Base-by-base conservation (phyloP, 495 filamentous ascomycete species). In the Cercophora scortea region DNA sequence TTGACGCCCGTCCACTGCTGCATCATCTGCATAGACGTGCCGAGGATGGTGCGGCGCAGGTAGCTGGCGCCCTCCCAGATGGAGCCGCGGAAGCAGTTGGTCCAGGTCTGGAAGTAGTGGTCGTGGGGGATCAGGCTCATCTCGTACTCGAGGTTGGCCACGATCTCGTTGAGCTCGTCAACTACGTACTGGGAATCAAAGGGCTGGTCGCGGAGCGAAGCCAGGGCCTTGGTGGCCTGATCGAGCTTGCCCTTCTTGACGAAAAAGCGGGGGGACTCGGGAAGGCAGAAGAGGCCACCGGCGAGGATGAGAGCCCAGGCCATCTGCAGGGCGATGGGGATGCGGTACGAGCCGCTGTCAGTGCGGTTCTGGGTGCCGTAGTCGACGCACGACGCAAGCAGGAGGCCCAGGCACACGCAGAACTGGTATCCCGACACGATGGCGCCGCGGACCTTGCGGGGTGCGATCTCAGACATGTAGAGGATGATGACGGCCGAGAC, bases 1-100 rank as follows among this genome's bases (percentile, higher is more conserved):
- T 94, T 93, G 71, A 94, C 83, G 73, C 88, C 88, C 25, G 88
- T 81, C 75, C 73, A 79, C 72, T 90, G 85, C 70, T 88, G 85
- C 73, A 87, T 82, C 78, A 85, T 84, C 70, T 89, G 85, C 45
- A 89, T 65, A 13, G 80, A 82, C 42, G 81, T 85, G 62, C 88
- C 88, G 41, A 90, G 76, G 53, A 89, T 78, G 16, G 86, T 88
- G 52, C 87, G 86, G 62, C 87, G 85, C 38, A 88, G 77, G 65
- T 90, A 73, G 36, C 71, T 73, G 60, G 68, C 72, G 58, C 61
- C 47, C 67, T 81, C 80, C 43, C 63, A 79, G 49, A 87, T 57
- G 15, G 76, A 76, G 6, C 81, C 81, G 17, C 66, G 70, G 63
- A 87, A 70, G 67, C 85, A 88, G 60, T 82, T 84, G 34, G 73